A percentile compares a stretch with the other conserved stretches of the same genome.
Conservation (phyloP, 2,329 filamentous ascomycete genomes). For the Microcyclosporella mali region DNA sequence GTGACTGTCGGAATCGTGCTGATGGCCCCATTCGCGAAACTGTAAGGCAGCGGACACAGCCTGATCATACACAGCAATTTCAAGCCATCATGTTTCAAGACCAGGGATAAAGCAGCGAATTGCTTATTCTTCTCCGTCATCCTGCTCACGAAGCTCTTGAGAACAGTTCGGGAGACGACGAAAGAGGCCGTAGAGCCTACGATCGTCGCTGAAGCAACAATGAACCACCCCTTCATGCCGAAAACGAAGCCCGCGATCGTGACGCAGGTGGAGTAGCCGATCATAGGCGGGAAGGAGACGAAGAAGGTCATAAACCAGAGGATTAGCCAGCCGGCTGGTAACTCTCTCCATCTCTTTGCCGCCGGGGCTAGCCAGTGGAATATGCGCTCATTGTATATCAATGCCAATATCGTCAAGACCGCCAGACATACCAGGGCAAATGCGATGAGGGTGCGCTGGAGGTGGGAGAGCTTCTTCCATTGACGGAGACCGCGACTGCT, state of each 20-base stretch:
- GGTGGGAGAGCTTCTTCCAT: slow-evolving; percentile 51
- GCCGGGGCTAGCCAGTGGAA: slow-evolving; percentile 68
- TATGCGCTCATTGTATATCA: slow-evolving; percentile 73
- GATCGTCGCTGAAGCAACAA: slow-evolving; percentile 72
- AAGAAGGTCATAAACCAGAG: slow-evolving; percentile 69
- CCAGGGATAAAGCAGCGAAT: slow-evolving; percentile 82
- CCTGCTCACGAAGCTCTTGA: slow-evolving; percentile 71
- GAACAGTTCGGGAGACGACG: slow-evolving; percentile 68
- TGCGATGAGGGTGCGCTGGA: slow-evolving; percentile 56
- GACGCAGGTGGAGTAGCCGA: slow-evolving; percentile 76
- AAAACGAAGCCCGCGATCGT: slow-evolving; percentile 66
- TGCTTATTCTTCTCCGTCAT: slow-evolving; percentile 77
- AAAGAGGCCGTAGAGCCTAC: slow-evolving; percentile 74
- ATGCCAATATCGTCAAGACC: slow-evolving; percentile 58
- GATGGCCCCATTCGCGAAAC: slow-evolving; percentile 86
- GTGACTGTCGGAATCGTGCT: slow-evolving; percentile 87
- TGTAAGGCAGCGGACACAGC: slow-evolving; percentile 87
- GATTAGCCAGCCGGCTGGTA: slow-evolving; percentile 65
- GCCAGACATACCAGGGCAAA: slow-evolving; percentile 45
- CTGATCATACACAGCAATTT: slow-evolving; percentile 86
- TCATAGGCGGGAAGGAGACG: slow-evolving; percentile 77
- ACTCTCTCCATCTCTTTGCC: slow-evolving; percentile 68
- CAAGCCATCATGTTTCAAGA: slow-evolving; percentile 82
- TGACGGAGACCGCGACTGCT: slow-evolving; percentile 43
- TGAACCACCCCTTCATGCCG: slow-evolving; percentile 74